phyloP scores from a whole-genome alignment of 2,329 filamentous ascomycete genomes.

The Lasiodiplodia sp. region DNA sequence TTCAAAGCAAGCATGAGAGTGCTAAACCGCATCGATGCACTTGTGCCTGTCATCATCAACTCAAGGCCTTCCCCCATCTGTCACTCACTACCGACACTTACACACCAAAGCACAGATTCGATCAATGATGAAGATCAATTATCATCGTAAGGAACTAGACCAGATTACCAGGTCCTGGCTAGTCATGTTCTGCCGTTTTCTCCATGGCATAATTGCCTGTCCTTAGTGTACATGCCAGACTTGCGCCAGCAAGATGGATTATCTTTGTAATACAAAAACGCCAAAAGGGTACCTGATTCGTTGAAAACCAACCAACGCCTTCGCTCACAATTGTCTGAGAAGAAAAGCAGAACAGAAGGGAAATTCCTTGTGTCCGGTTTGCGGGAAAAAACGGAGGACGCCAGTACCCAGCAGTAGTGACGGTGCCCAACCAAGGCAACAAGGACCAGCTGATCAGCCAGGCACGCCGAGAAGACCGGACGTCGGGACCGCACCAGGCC shows the following conservation, averaged over 20 bases:
- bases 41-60: too few relatives aligned
- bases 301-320: constrained; percentile 18
- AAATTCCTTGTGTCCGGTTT: background rate
- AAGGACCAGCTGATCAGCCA: background rate
- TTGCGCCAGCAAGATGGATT: background rate
- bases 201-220: background rate
- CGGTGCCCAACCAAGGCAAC: constrained; percentile 8
- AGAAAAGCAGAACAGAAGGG: background rate
- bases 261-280: background rate
- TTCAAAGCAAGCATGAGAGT: too few relatives aligned
- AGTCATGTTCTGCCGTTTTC: background rate
- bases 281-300: background rate
- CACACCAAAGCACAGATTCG: too few relatives aligned
- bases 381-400: background rate
- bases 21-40: too few relatives aligned
- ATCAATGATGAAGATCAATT: background rate
- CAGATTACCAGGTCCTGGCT: background rate
- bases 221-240: background rate
- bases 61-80: too few relatives aligned
- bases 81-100: too few relatives aligned
- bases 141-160: background rate
- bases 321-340: constrained; percentile 8
- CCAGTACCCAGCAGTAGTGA: background rate
- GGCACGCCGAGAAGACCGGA: background rate
- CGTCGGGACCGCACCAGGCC: background rate